phyloP scores from a whole-genome alignment of 192 early-diverging fungal genomes.

The Umbelopsis sp. region DNA sequence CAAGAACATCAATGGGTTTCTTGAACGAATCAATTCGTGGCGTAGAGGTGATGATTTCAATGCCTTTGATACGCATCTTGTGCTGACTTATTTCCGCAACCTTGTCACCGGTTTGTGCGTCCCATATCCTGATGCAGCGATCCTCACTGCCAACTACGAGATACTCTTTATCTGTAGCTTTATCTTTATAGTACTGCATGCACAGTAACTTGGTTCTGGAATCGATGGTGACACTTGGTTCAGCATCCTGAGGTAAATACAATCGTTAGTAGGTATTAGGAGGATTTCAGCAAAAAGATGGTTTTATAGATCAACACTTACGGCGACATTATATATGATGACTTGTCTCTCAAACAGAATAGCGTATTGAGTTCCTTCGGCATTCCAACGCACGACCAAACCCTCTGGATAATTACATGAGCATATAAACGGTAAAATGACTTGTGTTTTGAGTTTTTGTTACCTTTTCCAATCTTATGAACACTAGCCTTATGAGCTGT shows the following conservation, averaged over 20 bases:
- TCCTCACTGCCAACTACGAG: constrained; percentile 64
- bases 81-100: constrained; percentile 48
- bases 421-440: neutral
- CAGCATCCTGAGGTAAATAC: constrained; percentile 32
- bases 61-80: constrained; percentile 47
- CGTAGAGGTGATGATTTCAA: constrained; percentile 34
- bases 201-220: constrained; percentile 40
- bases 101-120: constrained; percentile 45
- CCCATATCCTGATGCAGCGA: constrained; percentile 59
- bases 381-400: constrained; percentile 56
- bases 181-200: constrained; percentile 42
- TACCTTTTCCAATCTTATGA: constrained; percentile 48
- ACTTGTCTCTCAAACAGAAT: constrained; percentile 61
- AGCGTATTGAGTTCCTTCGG: constrained; percentile 57
- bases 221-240: constrained; percentile 28
- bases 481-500: constrained; percentile 70
- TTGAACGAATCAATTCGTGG: neutral
- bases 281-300: neutral
- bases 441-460: neutral
- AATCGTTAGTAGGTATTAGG: neutral
- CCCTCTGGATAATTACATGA: constrained; percentile 45
- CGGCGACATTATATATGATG: constrained; percentile 57
- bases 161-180: constrained; percentile 47
- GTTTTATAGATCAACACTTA: constrained; percentile 44
- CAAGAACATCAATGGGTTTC: constrained; percentile 42